Percentiles rank a stretch among this genome's conserved stretches.
Conservation (phyloP, 495 filamentous ascomycete genomes). For the Podospora fimiseda region DNA sequence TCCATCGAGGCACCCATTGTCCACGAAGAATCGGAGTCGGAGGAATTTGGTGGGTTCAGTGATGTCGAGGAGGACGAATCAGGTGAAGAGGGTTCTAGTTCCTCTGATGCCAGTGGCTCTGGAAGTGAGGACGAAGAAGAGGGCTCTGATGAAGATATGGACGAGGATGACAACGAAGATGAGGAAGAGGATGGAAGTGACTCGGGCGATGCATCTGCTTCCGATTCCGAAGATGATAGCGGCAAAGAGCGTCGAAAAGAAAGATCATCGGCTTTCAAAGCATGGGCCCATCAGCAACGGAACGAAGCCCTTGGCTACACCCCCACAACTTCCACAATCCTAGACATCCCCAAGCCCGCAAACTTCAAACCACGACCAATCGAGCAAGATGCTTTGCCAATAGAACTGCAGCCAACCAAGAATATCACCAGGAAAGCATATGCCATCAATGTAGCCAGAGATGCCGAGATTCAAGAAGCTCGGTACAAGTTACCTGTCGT, state of each 20-base stretch:
- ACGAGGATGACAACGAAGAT: slow-evolving; percentile 18
- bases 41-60: slow-evolving; percentile 38
- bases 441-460: slow-evolving; percentile 64
- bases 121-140: slow-evolving; percentile 13
- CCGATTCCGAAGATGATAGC: slow-evolving; percentile 25
- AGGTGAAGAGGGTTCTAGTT: slow-evolving; percentile 18
- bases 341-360: slow-evolving; percentile 39
- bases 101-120: slow-evolving; percentile 13
- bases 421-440: slow-evolving; percentile 65
- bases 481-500: slow-evolving; percentile 84
- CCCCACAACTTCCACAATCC: slow-evolving; percentile 23
- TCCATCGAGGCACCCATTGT: slow-evolving; percentile 19
- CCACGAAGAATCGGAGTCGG: slow-evolving; percentile 20
- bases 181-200: slow-evolving; percentile 26
- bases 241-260: slow-evolving; percentile 23
- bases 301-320: slow-evolving; percentile 61
- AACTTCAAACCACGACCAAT: slow-evolving; percentile 54
- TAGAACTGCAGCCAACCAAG: slow-evolving; percentile 61
- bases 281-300: slow-evolving; percentile 81
- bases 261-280: slow-evolving; percentile 74
- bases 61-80: slow-evolving; percentile 15
- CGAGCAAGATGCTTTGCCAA: slow-evolving; percentile 69
- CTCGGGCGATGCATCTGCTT: slow-evolving; percentile 15
- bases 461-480: slow-evolving; percentile 65
- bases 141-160: slow-evolving; percentile 18